Base-by-base conservation (phyloP, 148 eudicot genomes). In the Arctostaphylos glauca region DNA sequence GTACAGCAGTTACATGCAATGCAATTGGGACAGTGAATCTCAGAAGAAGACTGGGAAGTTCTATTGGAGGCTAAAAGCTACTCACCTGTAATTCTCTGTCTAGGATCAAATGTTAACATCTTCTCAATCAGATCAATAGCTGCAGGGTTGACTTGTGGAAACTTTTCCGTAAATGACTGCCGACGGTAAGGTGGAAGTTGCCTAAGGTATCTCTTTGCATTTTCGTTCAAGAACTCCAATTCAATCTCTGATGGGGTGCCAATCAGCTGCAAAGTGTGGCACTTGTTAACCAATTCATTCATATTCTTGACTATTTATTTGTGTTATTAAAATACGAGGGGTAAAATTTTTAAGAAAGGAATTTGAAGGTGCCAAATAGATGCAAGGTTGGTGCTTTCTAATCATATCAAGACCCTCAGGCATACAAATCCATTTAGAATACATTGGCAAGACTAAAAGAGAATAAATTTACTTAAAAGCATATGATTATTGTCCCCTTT, bases 101-200 rank as follows among this genome's bases (percentile, higher is more conserved):
- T 89, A 56, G 98, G 98, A 83, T 95, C 98, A 86, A 95, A 95
- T 74, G 98, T 92, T 81, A 95, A 89, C 98, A 95, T 95, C 89
- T 90, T 95, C 78, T 95, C 98, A 86, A 94, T 84, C 67, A 95
- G 98, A 91, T 95, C 98, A 81, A 95, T 92, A 76, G 98, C 98
- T 78, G 89, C 83, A 83, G 98, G 90, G 82, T 92, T 88, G 68
- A 95, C 96, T 74, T 86, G 91, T n/a, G 96, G 94, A 81, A 95
- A 95, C 90, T 91, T 95, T 56, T 92, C 98, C 74, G 86, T 83
- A 74, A 95, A 89, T 81, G 98, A 94, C 84, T 95, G 98, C 76
- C 89, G 92, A 55, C 81, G 89, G 84, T 88, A 92, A 72, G 86
- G 92, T 77, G 92, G 95, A 46, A 91, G 95, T 84, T 95, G 98